Evolutionary conservation across 768 basidiomycete genomes (phyloP).

Genomic region (Pleurotus tuber-regium): DNA sequence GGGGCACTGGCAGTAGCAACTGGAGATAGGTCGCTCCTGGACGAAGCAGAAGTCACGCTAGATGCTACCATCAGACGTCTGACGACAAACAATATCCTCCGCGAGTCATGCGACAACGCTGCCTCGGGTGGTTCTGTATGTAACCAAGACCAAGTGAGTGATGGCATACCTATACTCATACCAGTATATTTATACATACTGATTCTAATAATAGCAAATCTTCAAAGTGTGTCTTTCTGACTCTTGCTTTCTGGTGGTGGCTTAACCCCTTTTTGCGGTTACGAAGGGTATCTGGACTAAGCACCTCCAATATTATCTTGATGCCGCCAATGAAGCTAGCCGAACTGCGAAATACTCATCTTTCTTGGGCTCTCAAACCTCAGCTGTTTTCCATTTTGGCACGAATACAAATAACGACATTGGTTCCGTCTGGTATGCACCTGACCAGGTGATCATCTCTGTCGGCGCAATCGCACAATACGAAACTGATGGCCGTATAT

Average conservation of each 20-base stretch:
- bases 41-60: constrained; percentile 50
- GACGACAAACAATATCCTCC: constrained; percentile 39
- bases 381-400: constrained; percentile 43
- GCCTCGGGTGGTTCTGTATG: constrained; percentile 36
- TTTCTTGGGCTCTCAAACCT: constrained; percentile 39
- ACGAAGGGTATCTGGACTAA: constrained; percentile 58
- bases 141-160: constrained; percentile 41
- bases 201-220: constrained; percentile 30
- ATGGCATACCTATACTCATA: neutral
- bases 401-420: constrained; percentile 37
- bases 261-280: neutral
- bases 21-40: constrained; percentile 34
- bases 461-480: neutral
- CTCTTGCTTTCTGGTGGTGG: neutral
- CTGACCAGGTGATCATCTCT: constrained; percentile 28
- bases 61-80: constrained; percentile 45
- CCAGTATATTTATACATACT: neutral
- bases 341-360: constrained; percentile 41
- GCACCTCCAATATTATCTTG: constrained; percentile 48
- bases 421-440: constrained; percentile 47
- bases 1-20: constrained; percentile 42
- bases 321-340: constrained; percentile 37
- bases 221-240: constrained; percentile 33
- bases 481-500: neutral
- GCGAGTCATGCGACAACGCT: constrained; percentile 52